Base-by-base conservation (phyloP, 2,329 filamentous ascomycete species). In the Ophioceras dolichostomum region DNA sequence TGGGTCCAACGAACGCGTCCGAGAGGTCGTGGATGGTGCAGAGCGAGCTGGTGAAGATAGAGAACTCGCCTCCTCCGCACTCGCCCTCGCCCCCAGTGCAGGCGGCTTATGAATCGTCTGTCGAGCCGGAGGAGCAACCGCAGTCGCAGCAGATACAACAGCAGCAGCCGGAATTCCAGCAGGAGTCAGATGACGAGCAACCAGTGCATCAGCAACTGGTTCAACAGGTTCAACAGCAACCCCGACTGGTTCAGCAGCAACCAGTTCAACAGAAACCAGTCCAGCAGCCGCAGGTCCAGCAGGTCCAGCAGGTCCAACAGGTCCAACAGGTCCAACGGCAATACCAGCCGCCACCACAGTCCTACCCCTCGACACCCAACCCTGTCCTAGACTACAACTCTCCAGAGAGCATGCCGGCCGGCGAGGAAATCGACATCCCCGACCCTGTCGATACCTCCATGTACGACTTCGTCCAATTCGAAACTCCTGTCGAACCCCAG, bases 1-100 rank as follows among this genome's bases (percentile, higher is more conserved):
- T 70, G 68, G 63, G 60, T 5, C 58, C 59, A 0, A 57, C 55
- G 10, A 61, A 55, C 28, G 45, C 49, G 8, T 48, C 52, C 20
- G 59, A 61, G 41, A 55, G 48, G 20, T 50, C 49, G 19, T 54
- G 50, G 39, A 51, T 49, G 42, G 45, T 55, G 14, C 47, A 58
- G 19, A 55, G 57, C 28, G 54, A 59, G 37, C 50, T 61, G 8
- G 50, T 55, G 39, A 51, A 52, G 34, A 49, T 58, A 17, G 49
- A 56, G 35, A 54, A 51, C 36, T 49, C 53, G 1, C 48, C 50
- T 17, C 51, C 51, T 6, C 43, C 46, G 17, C 35, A 41, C 13
- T 36, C 40, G 8, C 36, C n/a, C n/a, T n/a, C n/a, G n/a, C n/a
- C n/a, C n/a, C n/a, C n/a, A n/a, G n/a, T n/a, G n/a, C n/a, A n/a